These are phyloP conservation scores for Acidomyces sp. DNA, from an alignment of 495 filamentous ascomycete genomes.

Conservation along the genomic window DNA sequence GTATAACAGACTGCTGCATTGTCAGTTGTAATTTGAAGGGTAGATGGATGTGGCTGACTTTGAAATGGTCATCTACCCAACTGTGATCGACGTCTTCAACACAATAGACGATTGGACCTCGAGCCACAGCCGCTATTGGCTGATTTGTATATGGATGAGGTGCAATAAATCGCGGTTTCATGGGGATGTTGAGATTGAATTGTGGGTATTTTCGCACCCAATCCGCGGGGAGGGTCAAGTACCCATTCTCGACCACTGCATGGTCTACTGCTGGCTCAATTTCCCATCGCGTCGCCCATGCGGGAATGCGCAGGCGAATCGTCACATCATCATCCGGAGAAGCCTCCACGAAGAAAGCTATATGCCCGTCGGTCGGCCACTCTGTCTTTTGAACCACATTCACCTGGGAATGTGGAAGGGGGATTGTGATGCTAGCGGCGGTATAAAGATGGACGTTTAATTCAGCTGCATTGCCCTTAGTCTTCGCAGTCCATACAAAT, in stretches of 20 bases:
- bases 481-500: conserved; percentile 38
- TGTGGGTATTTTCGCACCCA: conserved; percentile 25
- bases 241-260: conserved; percentile 33
- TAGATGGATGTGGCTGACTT: too few relatives aligned
- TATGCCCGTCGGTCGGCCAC: conserved; percentile 45
- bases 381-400: conserved; percentile 36
- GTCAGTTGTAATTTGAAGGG: too few relatives aligned
- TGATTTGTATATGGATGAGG: conserved; percentile 42
- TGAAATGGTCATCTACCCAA: conserved; percentile 46
- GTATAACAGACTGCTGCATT: neutral
- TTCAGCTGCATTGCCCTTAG: conserved; percentile 20
- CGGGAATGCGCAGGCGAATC: conserved; percentile 33
- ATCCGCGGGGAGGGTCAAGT: conserved; percentile 32
- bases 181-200: conserved; percentile 32
- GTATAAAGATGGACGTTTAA: conserved; percentile 42
- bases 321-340: conserved; percentile 17
- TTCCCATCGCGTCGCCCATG: conserved; percentile 36
- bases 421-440: conserved; percentile 32
- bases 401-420: conserved; percentile 28
- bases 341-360: conserved; percentile 30
- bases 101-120: conserved; percentile 46
- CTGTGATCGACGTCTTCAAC: conserved; percentile 44
- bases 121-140: conserved; percentile 36
- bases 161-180: conserved; percentile 35
- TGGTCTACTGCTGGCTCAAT: conserved; percentile 16